A percentile compares a stretch with the other conserved stretches of the same genome.
Conservation (phyloP, 495 filamentous ascomycete genomes). For the Parathielavia appendiculata region DNA sequence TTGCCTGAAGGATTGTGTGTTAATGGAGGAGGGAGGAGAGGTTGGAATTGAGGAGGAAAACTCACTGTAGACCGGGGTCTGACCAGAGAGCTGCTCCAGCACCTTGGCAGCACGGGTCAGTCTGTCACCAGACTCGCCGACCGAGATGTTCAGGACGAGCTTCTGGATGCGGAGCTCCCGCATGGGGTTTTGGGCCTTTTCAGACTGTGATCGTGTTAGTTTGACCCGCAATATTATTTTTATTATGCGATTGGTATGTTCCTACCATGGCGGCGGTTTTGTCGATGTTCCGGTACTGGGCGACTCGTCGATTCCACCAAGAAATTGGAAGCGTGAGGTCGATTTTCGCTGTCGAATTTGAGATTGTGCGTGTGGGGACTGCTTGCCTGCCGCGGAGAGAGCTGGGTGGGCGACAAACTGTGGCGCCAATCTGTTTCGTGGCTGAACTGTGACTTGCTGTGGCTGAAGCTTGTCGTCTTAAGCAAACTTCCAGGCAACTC, state of each 20-base stretch:
- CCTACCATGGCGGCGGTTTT: slow-evolving; percentile 32
- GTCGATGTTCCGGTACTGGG: slow-evolving; percentile 24
- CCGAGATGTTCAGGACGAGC: slow-evolving; percentile 99
- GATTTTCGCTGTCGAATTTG: slow-evolving; percentile 28
- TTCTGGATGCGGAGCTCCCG: slow-evolving; percentile 99
- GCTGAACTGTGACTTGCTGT: slow-evolving; percentile 19
- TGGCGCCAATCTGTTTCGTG: not conserved
- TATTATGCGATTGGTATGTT: not conserved
- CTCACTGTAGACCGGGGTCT: slow-evolving; percentile 98
- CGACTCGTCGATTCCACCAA: slow-evolving; percentile 16
- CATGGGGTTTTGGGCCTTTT: slow-evolving; percentile 95
- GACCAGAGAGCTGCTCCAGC: slow-evolving; percentile 98
- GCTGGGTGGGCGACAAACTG: slow-evolving; percentile 27
- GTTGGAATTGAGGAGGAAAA: slow-evolving; percentile 1
- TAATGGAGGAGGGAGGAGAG: not conserved
- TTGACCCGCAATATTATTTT: not conserved
- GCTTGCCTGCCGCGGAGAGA: slow-evolving; percentile 7
- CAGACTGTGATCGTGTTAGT: slow-evolving; percentile 42
- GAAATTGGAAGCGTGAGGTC: slow-evolving; percentile 23
- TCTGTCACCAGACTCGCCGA: slow-evolving; percentile 99
- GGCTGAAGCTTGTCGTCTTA: slow-evolving; percentile 33
- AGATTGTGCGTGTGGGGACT: slow-evolving; percentile 29
- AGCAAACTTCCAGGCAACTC: slow-evolving; percentile 23
- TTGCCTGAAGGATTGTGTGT: slow-evolving; percentile 57
- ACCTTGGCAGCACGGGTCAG: slow-evolving; percentile 99